These are phyloP conservation scores for Colletotrichum liaoningense DNA, from an alignment of 2,329 filamentous ascomycete species.

Conservation along the genomic window DNA sequence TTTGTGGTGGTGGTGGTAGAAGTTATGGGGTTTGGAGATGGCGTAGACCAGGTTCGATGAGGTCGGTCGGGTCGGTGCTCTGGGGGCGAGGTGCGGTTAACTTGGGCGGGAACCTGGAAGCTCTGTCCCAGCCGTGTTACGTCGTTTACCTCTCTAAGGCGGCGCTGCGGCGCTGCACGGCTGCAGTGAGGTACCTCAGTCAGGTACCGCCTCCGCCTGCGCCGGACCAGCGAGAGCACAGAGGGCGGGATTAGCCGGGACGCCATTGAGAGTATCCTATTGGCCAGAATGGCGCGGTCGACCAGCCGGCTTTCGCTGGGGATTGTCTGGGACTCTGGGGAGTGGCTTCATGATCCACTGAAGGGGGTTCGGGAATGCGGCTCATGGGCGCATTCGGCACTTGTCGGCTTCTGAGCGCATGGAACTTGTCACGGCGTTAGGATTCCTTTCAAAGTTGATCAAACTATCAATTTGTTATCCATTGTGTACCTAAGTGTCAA, in stretches of 20 bases:
- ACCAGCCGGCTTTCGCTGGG: not conserved
- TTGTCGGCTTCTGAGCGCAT: not conserved
- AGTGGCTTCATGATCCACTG: constrained; percentile 26
- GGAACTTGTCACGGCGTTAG: not conserved
- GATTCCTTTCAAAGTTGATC: not conserved
- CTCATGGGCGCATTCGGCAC: not conserved
- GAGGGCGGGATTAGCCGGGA: constrained; percentile 33
- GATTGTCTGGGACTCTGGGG: constrained; percentile 25
- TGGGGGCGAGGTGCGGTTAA: not conserved
- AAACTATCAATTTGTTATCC: not conserved
- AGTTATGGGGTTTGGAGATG: not conserved
- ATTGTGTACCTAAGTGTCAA: not conserved
- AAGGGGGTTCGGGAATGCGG: constrained; percentile 17
- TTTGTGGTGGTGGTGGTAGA: constrained; percentile 10
- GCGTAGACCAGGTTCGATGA: constrained; percentile 14
- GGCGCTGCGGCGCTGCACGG: constrained; percentile 1
- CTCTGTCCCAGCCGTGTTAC: constrained; percentile 2
- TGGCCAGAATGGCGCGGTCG: constrained; percentile 7
- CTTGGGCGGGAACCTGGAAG: constrained; percentile 10
- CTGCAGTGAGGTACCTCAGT: constrained; percentile 17
- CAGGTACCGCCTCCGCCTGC: constrained; percentile 31
- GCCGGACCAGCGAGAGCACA: constrained; percentile 4
- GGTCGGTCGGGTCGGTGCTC: constrained; percentile 13
- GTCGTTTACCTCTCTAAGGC: constrained; percentile 10
- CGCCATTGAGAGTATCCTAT: constrained; percentile 19